Conservation (phyloP, 2,329 filamentous ascomycete genomes). For the Xylaria sp. region DNA sequence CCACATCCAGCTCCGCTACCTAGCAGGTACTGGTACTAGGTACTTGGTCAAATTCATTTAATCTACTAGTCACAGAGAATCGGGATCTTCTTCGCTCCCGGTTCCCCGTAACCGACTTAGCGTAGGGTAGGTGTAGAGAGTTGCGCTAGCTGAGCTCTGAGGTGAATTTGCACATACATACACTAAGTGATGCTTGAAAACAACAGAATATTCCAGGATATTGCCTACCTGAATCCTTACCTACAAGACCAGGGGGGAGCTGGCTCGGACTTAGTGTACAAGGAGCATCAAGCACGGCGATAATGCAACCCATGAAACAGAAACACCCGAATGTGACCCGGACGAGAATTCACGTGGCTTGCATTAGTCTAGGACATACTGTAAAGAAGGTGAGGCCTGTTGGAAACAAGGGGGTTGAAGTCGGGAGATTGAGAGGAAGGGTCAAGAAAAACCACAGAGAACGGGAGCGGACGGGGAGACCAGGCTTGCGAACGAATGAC, state of each 20-base stretch:
- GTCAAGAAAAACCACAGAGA: background rate
- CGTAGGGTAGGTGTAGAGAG: background rate
- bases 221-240: background rate
- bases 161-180: too few species aligned
- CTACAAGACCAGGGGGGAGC: background rate
- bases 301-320: background rate
- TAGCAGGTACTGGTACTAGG: background rate
- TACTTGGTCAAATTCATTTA: too few species aligned
- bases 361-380: conserved; percentile 11
- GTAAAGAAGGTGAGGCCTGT: background rate
- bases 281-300: background rate
- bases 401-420: too few species aligned
- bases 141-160: background rate
- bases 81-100: background rate
- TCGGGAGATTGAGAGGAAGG: too few species aligned
- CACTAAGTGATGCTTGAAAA: too few species aligned
- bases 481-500: background rate
- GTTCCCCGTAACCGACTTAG: background rate
- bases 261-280: conserved; percentile 7
- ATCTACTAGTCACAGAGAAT: too few species aligned
- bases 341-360: conserved; percentile 20
- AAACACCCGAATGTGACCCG: conserved; percentile 2
- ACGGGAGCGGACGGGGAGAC: background rate
- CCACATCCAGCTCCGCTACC: background rate
- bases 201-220: too few species aligned